Evolutionary conservation across 2,329 filamentous ascomycete species (phyloP).

Genomic region (Aspergillus awamori): DNA sequence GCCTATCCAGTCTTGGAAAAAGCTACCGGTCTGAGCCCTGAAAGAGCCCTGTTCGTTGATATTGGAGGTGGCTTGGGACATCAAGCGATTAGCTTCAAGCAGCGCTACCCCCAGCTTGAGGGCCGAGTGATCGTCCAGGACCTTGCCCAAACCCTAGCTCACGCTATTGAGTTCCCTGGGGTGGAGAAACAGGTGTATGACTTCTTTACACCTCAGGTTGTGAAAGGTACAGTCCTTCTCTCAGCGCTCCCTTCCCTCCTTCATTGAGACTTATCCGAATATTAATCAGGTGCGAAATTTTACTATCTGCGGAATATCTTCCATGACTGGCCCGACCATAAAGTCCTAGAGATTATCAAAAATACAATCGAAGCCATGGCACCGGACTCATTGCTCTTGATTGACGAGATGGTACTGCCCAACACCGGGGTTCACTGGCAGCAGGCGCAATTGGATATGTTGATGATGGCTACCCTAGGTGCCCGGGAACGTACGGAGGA

Average conservation of each 20-base stretch:
- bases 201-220: too few relatives aligned
- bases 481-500: slow-evolving; percentile 1
- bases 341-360: slow-evolving; percentile 12
- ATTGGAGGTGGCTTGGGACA: slow-evolving; percentile 15
- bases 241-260: too few relatives aligned
- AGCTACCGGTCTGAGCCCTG: not conserved
- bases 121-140: slow-evolving; percentile 16
- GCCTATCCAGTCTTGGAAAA: slow-evolving; percentile 1
- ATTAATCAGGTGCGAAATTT: slow-evolving; percentile 13
- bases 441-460: slow-evolving; percentile 6
- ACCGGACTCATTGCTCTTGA: slow-evolving; percentile 4
- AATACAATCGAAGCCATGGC: slow-evolving; percentile 17
- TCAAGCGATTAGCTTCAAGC: not conserved
- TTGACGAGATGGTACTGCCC: slow-evolving; percentile 16
- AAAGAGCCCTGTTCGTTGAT: slow-evolving; percentile 13
- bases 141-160: not conserved
- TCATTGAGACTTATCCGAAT: too few relatives aligned
- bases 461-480: slow-evolving; percentile 10
- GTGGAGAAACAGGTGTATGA: slow-evolving; percentile 9
- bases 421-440: not conserved
- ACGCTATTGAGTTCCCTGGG: not conserved
- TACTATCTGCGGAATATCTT: slow-evolving; percentile 16
- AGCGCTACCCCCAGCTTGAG: not conserved
- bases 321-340: slow-evolving; percentile 13
- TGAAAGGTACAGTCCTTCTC: too few relatives aligned